These are phyloP conservation scores for Sphagnum tenellum DNA, from an alignment of 225 moss, liverwort and hornwort species.

Conservation along the genomic window DNA sequence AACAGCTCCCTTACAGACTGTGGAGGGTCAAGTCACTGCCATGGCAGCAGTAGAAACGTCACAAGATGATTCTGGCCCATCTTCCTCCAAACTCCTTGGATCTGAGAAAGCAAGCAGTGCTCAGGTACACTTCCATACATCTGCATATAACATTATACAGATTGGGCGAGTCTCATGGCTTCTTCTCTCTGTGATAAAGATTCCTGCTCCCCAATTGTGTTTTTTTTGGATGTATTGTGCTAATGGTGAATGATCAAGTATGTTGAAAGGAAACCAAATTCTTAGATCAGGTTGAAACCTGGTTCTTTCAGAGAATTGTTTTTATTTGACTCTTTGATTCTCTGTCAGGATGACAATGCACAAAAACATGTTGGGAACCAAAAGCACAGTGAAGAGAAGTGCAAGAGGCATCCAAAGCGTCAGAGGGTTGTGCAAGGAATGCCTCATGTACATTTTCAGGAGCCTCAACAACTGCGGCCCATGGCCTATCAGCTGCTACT, in stretches of 20 bases:
- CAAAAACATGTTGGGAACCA: constrained; percentile 70
- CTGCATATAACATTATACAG: too few relatives aligned
- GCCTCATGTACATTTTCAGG: constrained; percentile 32
- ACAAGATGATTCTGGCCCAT: constrained; percentile 31
- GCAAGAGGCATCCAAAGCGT: constrained; percentile 46
- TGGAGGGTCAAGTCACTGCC: constrained; percentile 4
- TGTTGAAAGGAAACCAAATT: not conserved
- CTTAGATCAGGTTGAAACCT: too few relatives aligned
- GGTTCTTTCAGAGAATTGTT: too few relatives aligned
- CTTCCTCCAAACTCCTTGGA: constrained; percentile 34
- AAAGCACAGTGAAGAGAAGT: constrained; percentile 70
- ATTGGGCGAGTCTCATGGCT: too few relatives aligned
- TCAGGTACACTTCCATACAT: too few relatives aligned
- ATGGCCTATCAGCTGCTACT: constrained; percentile 37
- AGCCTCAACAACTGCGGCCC: constrained; percentile 31
- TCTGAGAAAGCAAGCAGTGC: constrained; percentile 36
- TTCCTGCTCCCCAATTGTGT: too few relatives aligned
- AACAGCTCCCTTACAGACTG: constrained; percentile 14
- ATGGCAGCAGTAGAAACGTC: constrained; percentile 29
- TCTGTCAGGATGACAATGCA: constrained; percentile 56
- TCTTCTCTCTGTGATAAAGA: too few relatives aligned
- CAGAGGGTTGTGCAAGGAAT: constrained; percentile 54
- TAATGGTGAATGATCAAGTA: not conserved
- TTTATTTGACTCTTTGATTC: too few relatives aligned
- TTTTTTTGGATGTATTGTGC: not conserved